Conservation (phyloP, 169 alveolate genomes). For the Ichthyophthirius multifiliis region DNA sequence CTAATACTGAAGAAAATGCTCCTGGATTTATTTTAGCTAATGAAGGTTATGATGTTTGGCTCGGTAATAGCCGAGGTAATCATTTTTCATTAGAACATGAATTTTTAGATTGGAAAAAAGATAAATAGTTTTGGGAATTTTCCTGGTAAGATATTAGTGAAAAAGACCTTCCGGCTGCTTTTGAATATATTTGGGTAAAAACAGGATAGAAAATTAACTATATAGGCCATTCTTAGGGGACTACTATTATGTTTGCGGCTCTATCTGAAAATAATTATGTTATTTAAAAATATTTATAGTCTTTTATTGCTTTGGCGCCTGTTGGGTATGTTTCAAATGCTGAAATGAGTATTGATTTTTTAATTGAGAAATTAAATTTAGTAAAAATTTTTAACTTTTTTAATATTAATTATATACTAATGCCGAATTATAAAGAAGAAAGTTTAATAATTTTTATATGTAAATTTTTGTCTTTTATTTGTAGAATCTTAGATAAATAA, state of each 20-base stretch:
- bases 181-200: constrained; percentile 44
- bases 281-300: not conserved
- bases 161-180: constrained; percentile 66
- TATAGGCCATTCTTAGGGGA: constrained; percentile 82
- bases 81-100: constrained; percentile 65
- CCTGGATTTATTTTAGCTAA: constrained; percentile 75
- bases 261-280: constrained; percentile 19
- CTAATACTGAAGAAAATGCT: constrained; percentile 59
- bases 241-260: constrained; percentile 58
- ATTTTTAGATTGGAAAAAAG: constrained; percentile 38
- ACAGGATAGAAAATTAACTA: constrained; percentile 54
- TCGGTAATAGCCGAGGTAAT: constrained; percentile 87
- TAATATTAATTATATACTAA: not conserved
- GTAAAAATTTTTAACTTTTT: not conserved
- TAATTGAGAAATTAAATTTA: not conserved
- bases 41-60: constrained; percentile 88
- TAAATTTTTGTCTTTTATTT: not conserved
- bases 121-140: constrained; percentile 69
- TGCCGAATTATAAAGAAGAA: not conserved
- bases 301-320: constrained; percentile 3
- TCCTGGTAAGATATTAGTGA: constrained; percentile 69
- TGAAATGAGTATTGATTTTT: not conserved
- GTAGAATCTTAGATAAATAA: not conserved
- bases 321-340: not conserved
- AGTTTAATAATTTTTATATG: not conserved